Conservation (phyloP, 495 filamentous ascomycete genomes). For the Trichoderma orchidacearum region DNA sequence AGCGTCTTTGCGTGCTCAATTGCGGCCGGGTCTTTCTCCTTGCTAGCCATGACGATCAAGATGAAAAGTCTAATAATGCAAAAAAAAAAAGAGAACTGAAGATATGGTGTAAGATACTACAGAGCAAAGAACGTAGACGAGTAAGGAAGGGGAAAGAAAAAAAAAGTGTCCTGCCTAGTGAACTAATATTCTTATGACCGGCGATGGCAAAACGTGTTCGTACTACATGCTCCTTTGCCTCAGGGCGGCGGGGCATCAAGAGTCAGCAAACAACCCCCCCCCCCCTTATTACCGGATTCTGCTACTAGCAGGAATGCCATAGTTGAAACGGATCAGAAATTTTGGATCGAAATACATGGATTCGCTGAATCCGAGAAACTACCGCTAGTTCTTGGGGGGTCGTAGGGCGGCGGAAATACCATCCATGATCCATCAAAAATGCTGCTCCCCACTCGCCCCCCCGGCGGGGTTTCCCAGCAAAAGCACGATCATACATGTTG, state of each 20-base stretch:
- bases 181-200: too few relatives aligned
- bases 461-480: neutral
- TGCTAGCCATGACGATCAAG: slow-evolving; percentile 18
- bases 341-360: too few relatives aligned
- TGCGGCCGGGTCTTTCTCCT: slow-evolving; percentile 27
- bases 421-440: neutral
- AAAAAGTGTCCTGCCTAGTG: too few relatives aligned
- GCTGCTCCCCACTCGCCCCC: neutral
- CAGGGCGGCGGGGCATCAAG: neutral
- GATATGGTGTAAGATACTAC: too few relatives aligned
- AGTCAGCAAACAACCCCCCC: neutral
- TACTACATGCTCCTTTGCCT: too few relatives aligned
- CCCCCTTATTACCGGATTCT: neutral
- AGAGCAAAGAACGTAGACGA: neutral
- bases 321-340: neutral
- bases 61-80: too few relatives aligned
- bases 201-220: too few relatives aligned
- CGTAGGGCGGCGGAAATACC: neutral
- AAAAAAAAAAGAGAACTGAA: too few relatives aligned
- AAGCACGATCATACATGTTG: neutral
- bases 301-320: neutral
- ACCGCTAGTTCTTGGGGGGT: neutral
- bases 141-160: neutral
- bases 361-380: neutral
- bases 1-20: slow-evolving; percentile 29